Evolutionary conservation across 441 rosid genomes (phyloP).

Genomic region (Sinapis alba): DNA sequence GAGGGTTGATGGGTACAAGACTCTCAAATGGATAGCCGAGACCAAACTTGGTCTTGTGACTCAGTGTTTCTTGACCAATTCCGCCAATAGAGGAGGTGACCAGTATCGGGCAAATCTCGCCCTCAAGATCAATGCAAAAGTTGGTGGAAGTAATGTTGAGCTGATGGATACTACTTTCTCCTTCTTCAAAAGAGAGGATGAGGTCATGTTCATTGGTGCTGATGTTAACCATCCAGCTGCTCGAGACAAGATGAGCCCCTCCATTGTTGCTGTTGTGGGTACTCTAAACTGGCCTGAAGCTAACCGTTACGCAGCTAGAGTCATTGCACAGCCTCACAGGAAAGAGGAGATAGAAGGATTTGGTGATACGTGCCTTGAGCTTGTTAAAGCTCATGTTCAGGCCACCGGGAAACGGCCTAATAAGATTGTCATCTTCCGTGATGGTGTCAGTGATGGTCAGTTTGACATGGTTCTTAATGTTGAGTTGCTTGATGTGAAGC

Average conservation of each 20-base stretch:
- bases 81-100: constrained; percentile 52
- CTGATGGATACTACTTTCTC: constrained; percentile 52
- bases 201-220: constrained; percentile 84
- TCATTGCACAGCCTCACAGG: constrained; percentile 62
- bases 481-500: constrained; percentile 61
- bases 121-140: constrained; percentile 87
- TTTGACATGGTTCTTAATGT: constrained; percentile 90
- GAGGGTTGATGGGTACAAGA: constrained; percentile 66
- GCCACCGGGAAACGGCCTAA: constrained; percentile 53
- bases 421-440: constrained; percentile 72
- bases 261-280: constrained; percentile 86
- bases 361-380: constrained; percentile 67
- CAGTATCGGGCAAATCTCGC: constrained; percentile 76
- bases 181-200: constrained; percentile 45
- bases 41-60: constrained; percentile 80
- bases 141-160: constrained; percentile 87
- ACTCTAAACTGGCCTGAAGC: constrained; percentile 83
- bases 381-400: constrained; percentile 49
- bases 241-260: constrained; percentile 58
- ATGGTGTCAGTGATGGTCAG: constrained; percentile 88
- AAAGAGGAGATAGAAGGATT: constrained; percentile 64
- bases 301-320: constrained; percentile 68
- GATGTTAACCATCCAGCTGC: constrained; percentile 86
- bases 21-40: constrained; percentile 83
- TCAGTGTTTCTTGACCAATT: constrained; percentile 67